phyloP scores from a whole-genome alignment of 2,329 filamentous ascomycete species.

The Diaporthe sp. region DNA sequence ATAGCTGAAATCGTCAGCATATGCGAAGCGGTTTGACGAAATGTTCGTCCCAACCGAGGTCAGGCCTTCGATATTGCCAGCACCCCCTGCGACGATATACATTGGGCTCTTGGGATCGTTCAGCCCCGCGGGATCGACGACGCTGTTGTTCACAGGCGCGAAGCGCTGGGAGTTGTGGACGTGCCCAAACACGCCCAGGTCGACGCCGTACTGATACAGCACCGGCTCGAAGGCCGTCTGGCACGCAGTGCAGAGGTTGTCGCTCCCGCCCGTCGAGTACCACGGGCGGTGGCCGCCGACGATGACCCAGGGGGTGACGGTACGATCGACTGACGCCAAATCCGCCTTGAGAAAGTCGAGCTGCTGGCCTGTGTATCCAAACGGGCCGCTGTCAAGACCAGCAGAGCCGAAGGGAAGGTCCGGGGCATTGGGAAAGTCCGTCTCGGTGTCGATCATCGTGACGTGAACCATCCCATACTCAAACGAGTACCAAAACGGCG shows the following conservation, averaged over 20 bases:
- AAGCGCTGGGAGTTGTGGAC: constrained; percentile 72
- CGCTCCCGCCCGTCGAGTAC: constrained; percentile 57
- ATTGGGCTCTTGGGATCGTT: constrained; percentile 59
- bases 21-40: constrained; percentile 62
- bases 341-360: constrained; percentile 68
- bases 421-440: constrained; percentile 66
- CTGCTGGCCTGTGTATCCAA: constrained; percentile 64
- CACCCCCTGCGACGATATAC: constrained; percentile 69
- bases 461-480: constrained; percentile 71
- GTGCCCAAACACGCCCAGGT: constrained; percentile 70
- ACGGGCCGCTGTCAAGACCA: constrained; percentile 62
- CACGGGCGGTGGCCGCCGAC: constrained; percentile 60
- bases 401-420: constrained; percentile 58
- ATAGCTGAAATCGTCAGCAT: constrained; percentile 67
- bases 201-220: constrained; percentile 69
- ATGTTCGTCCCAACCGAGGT: constrained; percentile 57
- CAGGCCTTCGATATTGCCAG: constrained; percentile 70
- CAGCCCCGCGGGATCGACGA: constrained; percentile 54
- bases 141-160: constrained; percentile 54
- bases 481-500: constrained; percentile 72
- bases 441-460: constrained; percentile 70
- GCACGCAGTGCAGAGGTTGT: constrained; percentile 58
- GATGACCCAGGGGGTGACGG: constrained; percentile 67
- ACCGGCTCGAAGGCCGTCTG: constrained; percentile 67
- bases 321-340: constrained; percentile 68